Conservation (phyloP, 148 eudicot genomes). For the Amaranthus palmeri region DNA sequence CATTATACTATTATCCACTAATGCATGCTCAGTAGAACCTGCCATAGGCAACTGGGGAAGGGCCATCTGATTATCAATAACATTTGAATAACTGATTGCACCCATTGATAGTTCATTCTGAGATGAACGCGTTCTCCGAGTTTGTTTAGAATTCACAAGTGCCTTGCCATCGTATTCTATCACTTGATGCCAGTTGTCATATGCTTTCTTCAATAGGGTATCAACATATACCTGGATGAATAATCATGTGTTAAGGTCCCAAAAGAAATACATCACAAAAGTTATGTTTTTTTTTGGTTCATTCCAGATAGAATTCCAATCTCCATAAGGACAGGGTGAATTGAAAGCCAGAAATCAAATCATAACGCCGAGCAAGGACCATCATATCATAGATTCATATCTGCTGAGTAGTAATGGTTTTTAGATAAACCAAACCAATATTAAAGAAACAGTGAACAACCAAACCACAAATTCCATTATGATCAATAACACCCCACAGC, state of each 20-base stretch:
- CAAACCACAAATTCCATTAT: too few species aligned
- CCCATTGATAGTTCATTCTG: slow-evolving; percentile 42
- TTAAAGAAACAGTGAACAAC: too few species aligned
- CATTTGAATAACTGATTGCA: slow-evolving; percentile 39
- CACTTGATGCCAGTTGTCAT: slow-evolving; percentile 91
- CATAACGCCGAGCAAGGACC: not conserved
- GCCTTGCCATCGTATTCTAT: slow-evolving; percentile 91
- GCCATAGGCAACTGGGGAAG: slow-evolving; percentile 44
- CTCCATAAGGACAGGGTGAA: not conserved
- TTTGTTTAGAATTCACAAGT: slow-evolving; percentile 62
- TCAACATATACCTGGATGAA: slow-evolving; percentile 69
- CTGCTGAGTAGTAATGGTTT: too few species aligned
- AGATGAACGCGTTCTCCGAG: slow-evolving; percentile 44
- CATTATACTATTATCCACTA: slow-evolving; percentile 39
- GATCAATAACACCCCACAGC: too few species aligned
- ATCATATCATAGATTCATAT: too few species aligned
- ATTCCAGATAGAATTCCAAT: not conserved
- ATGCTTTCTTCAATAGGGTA: slow-evolving; percentile 79
- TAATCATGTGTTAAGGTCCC: not conserved
- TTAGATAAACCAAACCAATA: too few species aligned
- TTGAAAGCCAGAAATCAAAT: not conserved
- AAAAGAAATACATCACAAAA: not conserved
- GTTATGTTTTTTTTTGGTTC: not conserved
- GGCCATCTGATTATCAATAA: slow-evolving; percentile 45
- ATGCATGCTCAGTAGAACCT: slow-evolving; percentile 42